Evolutionary conservation across 2,329 filamentous ascomycete genomes (phyloP).

Genomic region (Ilyonectria robusta): DNA sequence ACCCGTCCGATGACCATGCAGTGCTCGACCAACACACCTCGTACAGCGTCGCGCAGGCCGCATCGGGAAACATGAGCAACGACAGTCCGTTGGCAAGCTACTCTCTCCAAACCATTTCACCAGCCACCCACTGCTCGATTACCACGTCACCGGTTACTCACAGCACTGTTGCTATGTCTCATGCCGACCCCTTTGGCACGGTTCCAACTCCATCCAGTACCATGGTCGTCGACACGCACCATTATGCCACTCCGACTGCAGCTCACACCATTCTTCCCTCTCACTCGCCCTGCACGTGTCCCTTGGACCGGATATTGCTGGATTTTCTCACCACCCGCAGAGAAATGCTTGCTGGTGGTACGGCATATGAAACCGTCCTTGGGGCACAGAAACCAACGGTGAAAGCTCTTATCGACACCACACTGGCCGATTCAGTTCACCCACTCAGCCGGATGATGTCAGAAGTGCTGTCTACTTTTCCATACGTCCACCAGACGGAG

Average conservation of each 20-base stretch:
- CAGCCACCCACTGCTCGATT: neutral
- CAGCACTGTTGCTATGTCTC: neutral
- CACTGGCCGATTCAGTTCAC: neutral
- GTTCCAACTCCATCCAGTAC: neutral
- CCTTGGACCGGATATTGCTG: neutral
- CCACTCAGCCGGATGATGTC: constrained; percentile 1
- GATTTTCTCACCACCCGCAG: neutral
- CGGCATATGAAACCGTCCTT: neutral
- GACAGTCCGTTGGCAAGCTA: neutral
- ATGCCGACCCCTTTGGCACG: neutral
- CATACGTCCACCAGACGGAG: neutral
- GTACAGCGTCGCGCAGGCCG: neutral
- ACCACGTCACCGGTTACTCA: neutral
- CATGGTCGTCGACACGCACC: neutral
- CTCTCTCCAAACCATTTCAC: neutral
- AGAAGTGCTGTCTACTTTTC: neutral
- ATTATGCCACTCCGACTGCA: neutral
- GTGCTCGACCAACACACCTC: neutral
- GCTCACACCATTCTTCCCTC: neutral
- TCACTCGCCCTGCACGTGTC: neutral
- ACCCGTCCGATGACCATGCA: neutral
- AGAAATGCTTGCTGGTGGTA: neutral
- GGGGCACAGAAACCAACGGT: constrained; percentile 1
- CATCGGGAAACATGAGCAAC: neutral
- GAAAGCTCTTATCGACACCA: neutral